These are phyloP conservation scores for Exutisphaerella laricina DNA, from an alignment of 2,329 filamentous ascomycete species.

Conservation along the genomic window DNA sequence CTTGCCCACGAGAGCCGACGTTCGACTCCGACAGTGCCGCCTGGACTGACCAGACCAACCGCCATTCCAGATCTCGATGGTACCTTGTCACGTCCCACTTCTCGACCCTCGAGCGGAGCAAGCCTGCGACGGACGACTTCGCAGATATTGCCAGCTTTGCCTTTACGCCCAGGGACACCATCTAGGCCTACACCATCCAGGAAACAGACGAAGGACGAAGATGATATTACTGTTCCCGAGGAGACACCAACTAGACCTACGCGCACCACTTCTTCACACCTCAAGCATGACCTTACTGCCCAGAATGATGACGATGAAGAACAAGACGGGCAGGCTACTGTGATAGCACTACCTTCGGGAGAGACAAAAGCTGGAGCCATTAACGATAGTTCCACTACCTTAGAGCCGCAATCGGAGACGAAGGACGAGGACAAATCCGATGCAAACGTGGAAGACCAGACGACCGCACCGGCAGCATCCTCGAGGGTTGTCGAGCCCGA, in stretches of 20 bases:
- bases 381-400: not conserved
- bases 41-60: constrained; percentile 36
- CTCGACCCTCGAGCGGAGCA: constrained; percentile 33
- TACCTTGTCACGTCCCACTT: constrained; percentile 22
- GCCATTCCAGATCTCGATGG: constrained; percentile 28
- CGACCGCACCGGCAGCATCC: not conserved
- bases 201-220: constrained; percentile 19
- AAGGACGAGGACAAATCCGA: not conserved
- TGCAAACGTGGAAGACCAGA: not conserved
- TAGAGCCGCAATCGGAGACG: not conserved
- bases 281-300: constrained; percentile 12
- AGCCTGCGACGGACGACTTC: constrained; percentile 29
- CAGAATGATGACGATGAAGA: not conserved
- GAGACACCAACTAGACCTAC: constrained; percentile 23
- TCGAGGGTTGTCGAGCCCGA: too few relatives aligned
- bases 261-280: constrained; percentile 13
- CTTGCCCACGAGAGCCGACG: constrained; percentile 35
- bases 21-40: constrained; percentile 43
- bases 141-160: constrained; percentile 36
- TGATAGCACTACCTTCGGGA: not conserved
- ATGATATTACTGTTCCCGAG: constrained; percentile 11
- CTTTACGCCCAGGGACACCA: constrained; percentile 38
- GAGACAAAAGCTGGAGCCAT: not conserved
- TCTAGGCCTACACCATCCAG: constrained; percentile 29
- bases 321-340: not conserved